Base-by-base conservation (phyloP, 768 basidiomycete genomes). In the Porpolomopsis calyptriformis region DNA sequence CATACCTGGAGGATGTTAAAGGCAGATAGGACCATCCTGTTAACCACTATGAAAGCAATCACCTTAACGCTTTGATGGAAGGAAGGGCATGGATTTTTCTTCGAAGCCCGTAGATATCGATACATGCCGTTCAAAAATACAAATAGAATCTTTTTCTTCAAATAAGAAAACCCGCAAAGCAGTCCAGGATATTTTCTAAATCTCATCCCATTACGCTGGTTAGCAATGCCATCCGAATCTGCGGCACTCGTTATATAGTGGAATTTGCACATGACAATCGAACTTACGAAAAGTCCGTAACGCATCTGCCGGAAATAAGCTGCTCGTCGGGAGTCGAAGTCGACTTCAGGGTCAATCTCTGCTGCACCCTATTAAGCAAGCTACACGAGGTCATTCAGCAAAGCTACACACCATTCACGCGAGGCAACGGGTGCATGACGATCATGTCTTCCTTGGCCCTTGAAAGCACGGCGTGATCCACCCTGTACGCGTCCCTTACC, bases 281-380 rank as follows among this genome's bases (percentile, higher is more conserved):
- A n/a, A 79, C 93, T 61, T 58, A 97, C 92, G 60, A 91, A 98
- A 51, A 97, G 83, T 38, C 94, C 94, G 59, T 96, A 94, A 47
- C 92, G 81, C 93, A 96, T 97, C 59, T 97, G 93, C 31, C 94
- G 81, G 84, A 98, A 97, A 67, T 97, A 98, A 18, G 89, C 91
- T 2, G 93, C 93, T 9, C 93, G 77, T 23, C 87, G 78, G 5
- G 80, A 85, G 63, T 98, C 94, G 54, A 93, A 97, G 64, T 99
- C 96, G 37, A 99, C 93, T 61, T 94, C 93, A 2, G 91, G 89
- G 60, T 97, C 94, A 55, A 99, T 97, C 84, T 99, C 96, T 91
- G 53, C 3, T n/a, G 20, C n/a, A 27, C 2, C 24, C 3, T 7
- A 43, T 3, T 16, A 43, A 10, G 16, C 10, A 8, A n/a, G 11